Evolutionary conservation across 148 eudicot species (phyloP), one percentile per base, ranked within the genome.

Genomic region (Pharnaceum exiguum): DNA sequence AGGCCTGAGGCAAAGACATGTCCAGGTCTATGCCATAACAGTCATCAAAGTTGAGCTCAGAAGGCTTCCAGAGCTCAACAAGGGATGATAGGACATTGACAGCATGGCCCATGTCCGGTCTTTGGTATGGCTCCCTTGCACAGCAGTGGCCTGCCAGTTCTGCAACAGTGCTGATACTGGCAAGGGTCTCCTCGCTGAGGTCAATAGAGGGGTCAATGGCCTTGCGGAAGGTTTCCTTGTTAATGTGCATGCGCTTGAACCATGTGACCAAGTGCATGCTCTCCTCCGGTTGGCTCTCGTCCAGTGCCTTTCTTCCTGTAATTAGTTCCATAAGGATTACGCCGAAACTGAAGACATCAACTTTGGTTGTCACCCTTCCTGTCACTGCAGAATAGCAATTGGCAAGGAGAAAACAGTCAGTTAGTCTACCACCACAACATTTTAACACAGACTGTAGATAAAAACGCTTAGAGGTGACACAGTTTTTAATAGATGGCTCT

Each of bases 91-190:
- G 72, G 33, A 87, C 97, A 26, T 87, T 87, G 25, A 91, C 97
- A 6, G 84, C 78, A 26, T 91, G 96, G 35, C 90, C 95, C 97
- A 91, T 91, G 73, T 91, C 97, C 5, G 97, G 97, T 52, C 97
- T 71, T 57, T 91, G 97, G 55, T 85, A 85, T 19, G 97, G 96
- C 74, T 91, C 96, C 62, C 97, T 72, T 5, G 90, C 97, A 11
- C 93, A 84, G 70, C 97, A 91, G 63, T 91, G 97, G 29, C 93
- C 94, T 0, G 97, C 97, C 35, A 91, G 81, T 73, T 91, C 97
- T 33, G 97, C 90, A 3, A 87, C 91, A 0, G 89, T 91, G 76
- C 80, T 79, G 70, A 91, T 59, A 60, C 85, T 91, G 46, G 90
- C 72, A 0, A 91, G 75, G 13, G 85, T 82, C 53, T 87, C 97